Conservation (phyloP, 352 stramenopile species). For the Elongisporangium undulatum region DNA sequence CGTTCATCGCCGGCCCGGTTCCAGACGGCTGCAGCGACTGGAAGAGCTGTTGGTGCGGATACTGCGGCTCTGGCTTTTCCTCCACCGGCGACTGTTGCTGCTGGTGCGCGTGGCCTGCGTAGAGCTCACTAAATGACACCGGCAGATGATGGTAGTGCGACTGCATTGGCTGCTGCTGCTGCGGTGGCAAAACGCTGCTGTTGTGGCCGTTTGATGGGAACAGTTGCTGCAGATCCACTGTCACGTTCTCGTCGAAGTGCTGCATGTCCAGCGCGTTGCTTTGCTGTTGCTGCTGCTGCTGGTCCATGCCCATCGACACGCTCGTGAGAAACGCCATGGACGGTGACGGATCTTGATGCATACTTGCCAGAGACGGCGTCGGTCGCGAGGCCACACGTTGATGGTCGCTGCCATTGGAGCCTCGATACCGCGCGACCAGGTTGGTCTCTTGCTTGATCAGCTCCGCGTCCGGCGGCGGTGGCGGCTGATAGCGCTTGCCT, state of each 20-base stretch:
- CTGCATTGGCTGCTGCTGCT: neutral
- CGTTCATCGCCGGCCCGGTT: neutral
- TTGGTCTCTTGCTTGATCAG: neutral
- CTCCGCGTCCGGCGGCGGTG: too few species aligned
- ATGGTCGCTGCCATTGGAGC: neutral
- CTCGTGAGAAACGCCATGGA: neutral
- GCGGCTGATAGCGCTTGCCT: neutral
- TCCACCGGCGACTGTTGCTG: neutral
- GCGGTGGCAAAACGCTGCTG: neutral
- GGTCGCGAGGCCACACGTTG: neutral
- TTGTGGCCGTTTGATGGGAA: constrained; percentile 4
- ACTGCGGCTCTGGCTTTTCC: constrained; percentile 1
- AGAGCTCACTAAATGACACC: neutral
- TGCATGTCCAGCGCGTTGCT: constrained; percentile 8
- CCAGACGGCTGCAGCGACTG: neutral
- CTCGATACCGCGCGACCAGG: neutral
- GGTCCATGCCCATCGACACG: neutral
- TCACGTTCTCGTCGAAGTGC: constrained; percentile 13
- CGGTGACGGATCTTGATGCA: neutral
- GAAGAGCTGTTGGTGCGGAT: constrained; percentile 5
- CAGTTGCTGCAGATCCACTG: constrained; percentile 15
- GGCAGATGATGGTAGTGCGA: neutral
- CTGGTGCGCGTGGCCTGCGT: neutral
- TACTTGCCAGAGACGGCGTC: neutral
- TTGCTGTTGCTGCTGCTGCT: neutral